Conservation (phyloP, 1,284 basidiomycete genomes). For the Melampsora abietis-canadensis region DNA sequence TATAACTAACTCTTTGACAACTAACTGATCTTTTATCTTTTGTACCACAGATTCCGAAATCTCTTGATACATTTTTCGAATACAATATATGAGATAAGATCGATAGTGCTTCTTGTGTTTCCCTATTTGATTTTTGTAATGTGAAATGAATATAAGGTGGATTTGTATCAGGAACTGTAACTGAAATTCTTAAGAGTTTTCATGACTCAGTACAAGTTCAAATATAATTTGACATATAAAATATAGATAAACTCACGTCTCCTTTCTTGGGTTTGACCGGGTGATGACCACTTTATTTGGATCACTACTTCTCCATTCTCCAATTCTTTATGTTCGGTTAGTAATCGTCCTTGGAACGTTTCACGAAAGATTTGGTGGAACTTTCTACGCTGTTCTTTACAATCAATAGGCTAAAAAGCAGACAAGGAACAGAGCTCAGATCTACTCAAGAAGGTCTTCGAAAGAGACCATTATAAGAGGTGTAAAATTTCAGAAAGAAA, state of each 20-base stretch:
- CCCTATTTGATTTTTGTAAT: constrained; percentile 93
- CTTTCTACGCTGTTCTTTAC: constrained; percentile 74
- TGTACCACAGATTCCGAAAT: constrained; percentile 84
- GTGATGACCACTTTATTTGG: constrained; percentile 28
- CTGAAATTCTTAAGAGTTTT: neutral
- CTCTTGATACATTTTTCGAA: constrained; percentile 58
- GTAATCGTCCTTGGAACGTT: constrained; percentile 75
- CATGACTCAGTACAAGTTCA: neutral
- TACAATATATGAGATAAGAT: constrained; percentile 57
- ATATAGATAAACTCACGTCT: constrained; percentile 10
- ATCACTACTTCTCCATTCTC: constrained; percentile 13
- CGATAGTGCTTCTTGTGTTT: constrained; percentile 88
- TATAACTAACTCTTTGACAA: constrained; percentile 82
- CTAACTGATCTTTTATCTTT: constrained; percentile 98
- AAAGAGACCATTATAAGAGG: neutral
- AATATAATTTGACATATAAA: too few species aligned
- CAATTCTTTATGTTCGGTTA: constrained; percentile 66
- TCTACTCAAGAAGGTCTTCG: constrained; percentile 1
- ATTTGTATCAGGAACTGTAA: constrained; percentile 17
- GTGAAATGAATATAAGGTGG: constrained; percentile 89
- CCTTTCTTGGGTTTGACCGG: constrained; percentile 24
- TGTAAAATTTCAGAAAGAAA: too few species aligned
- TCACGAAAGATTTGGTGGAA: constrained; percentile 78
- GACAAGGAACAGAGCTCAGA: neutral
- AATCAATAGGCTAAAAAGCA: constrained; percentile 66